Evolutionary conservation across 768 basidiomycete genomes (phyloP), one percentile per base, ranked within the genome.

Genomic region (Lentinula sp.): DNA sequence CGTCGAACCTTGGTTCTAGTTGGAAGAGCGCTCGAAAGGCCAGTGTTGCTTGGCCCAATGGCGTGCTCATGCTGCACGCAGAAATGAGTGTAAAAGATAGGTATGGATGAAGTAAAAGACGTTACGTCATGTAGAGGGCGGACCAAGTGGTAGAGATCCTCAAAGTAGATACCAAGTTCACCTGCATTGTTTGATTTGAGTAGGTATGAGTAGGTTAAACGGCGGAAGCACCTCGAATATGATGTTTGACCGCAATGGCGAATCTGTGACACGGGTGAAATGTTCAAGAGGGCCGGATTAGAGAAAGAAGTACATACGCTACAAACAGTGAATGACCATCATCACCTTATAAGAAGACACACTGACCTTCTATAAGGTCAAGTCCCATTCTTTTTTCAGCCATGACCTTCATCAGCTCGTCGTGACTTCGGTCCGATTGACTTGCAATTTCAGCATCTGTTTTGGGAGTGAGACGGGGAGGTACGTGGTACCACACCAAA

Each of bases 401-500:
- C 84, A 87, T 86, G 2, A 81, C 78, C 55, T 78, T 77, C 32
- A 71, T 73, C 53, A 79, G 64, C 61, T 86, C 85, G 36, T 81
- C 67, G 5, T 65, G 64, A 10, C 74, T 70, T 6, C 77, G 72
- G 6, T 73, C 59, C 8, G 71, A 39, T 41, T 66, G 57, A 1
- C 60, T 62, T 23, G 70, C 65, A 1, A 61, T 70, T 62, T 81
- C 80, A 63, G 78, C 70, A 1, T 68, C 56, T 0, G 78, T 74
- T 66, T 79, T 78, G 8, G 74, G 71, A 0, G 74, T 70, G 2
- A 84, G 63, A 10, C 79, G 74, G 7, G 79, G 79, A 2, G 85
- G 86, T 16, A 84, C 79, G 64, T 86, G 85, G 64, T 83, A 84
- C 86, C 85, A 87, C 33, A 85, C 74, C 6, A 87, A 71, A 15